Evolutionary conservation across 768 basidiomycete genomes (phyloP), one percentile per base, ranked within the genome.

Genomic region (Pisolithus tinctorius): DNA sequence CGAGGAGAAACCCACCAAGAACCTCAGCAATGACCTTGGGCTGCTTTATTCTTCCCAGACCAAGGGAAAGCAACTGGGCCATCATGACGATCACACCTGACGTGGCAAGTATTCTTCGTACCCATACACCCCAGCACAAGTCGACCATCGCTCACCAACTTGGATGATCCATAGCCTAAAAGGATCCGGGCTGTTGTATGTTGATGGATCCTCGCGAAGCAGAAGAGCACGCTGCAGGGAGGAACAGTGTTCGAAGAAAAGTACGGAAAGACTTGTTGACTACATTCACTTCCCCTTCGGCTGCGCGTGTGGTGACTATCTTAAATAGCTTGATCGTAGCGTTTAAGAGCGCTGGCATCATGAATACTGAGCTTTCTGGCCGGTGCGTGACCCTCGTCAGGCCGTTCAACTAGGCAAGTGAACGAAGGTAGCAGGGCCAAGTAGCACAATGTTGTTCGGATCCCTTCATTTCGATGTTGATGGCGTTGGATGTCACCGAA

Each of bases 1-100:
- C 88, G 11, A 95, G 76, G n/a, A 97, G 59, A 55, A 97, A 93
- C 7, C 95, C 94, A 4, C 88, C 93, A 34, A 96, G 69, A 26
- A 95, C 81, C 54, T 90, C 88, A 6, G 87, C 84, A 26, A 89
- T 89, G 44, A 90, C 88, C 60, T 80, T 85, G 4, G 95, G 95
- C 59, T 97, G 95, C 23, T 79, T 78, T 31, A 95, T 69, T 65
- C 78, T 86, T n/a, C 79, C 73, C 36, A 97, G 74, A 3, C 66
- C 73, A 14, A 92, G 76, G 1, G 83, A 79, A n/a, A 93, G 78
- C 20, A 88, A 55, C 61, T 87, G 88, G 3, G 88, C 84, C 48
- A 84, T 87, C 40, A 76, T 68, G 47, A 99, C 78, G 69, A 98
- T 96, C 55, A 97, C 76, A 45, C 85, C 88, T 88, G 56, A 3